Conservation (phyloP, 2,329 filamentous ascomycete species). For the Macrophomina phaseolina region DNA sequence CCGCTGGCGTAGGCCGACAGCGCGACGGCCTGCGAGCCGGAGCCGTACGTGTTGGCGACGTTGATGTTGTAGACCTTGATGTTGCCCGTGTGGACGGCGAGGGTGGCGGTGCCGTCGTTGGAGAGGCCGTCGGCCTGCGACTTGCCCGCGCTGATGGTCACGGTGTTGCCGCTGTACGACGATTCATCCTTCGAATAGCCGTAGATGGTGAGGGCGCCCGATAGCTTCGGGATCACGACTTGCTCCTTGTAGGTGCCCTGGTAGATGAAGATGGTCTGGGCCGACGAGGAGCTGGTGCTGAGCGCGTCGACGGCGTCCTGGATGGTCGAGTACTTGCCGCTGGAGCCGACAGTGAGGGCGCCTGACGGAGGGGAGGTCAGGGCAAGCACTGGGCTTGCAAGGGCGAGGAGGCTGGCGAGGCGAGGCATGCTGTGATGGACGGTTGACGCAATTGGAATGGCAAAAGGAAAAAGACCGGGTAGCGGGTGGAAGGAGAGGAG, state of each 20-base stretch:
- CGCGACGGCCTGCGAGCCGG: conserved; percentile 52
- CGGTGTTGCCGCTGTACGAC: conserved; percentile 60
- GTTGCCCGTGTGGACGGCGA: conserved; percentile 52
- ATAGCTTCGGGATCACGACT: conserved; percentile 56
- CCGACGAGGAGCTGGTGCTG: conserved; percentile 51
- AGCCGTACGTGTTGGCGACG: conserved; percentile 51
- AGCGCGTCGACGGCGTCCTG: conserved; percentile 62
- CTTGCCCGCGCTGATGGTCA: conserved; percentile 55
- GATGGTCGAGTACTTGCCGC: conserved; percentile 50
- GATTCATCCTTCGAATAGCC: conserved; percentile 61
- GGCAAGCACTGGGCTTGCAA: conserved; percentile 25
- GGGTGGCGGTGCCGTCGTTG: conserved; percentile 59
- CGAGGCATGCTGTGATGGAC: conserved; percentile 3
- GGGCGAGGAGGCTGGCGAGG: conserved; percentile 15
- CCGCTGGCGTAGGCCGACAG: conserved; percentile 53
- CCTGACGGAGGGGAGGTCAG: conserved; percentile 53
- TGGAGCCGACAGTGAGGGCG: conserved; percentile 51
- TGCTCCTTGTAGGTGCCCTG: conserved; percentile 64
- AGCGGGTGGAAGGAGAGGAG: background rate
- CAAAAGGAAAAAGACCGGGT: background rate
- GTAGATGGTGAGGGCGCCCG: conserved; percentile 58
- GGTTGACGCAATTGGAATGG: background rate
- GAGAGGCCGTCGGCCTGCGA: conserved; percentile 40
- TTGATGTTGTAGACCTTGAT: conserved; percentile 67
- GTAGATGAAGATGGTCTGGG: conserved; percentile 65